Evolutionary conservation across 352 stramenopile genomes (phyloP), one percentile per base, ranked within the genome.

Genomic region (Globisporangium spiculum): DNA sequence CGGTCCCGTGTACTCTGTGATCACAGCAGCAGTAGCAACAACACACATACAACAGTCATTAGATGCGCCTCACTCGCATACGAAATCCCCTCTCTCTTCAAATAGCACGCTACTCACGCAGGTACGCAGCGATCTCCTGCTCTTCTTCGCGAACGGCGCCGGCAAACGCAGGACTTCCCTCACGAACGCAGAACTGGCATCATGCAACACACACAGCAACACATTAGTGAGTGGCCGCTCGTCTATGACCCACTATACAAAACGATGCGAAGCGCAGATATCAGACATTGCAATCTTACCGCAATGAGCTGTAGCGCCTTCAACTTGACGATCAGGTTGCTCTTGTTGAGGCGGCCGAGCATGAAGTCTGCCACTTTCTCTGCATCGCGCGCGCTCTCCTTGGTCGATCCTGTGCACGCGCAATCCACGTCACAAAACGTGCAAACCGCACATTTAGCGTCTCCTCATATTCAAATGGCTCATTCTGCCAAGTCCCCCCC

Each of bases 261-360:
- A 8, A 44, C 24, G 9, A 24, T 16, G 20, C 38, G 20, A 9
- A 16, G 24, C 30, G 18, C 20, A 30, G 16, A 63, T 12, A 62
- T 7, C 20, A 59, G 48, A 62, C 24, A n/a, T 54, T 30, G 27
- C 6, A 6, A n/a, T 57, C 78, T 24, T 62, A 96, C 88, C 75
- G 81, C 79, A 59, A 96, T 92, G 69, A 96, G 84, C 75, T 96
- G 88, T 60, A 96, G 66, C 60, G 84, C 86, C 78, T 96, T 96
- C 52, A 94, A 76, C 67, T 93, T 93, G 52, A 96, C 88, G 52
- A 86, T 92, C 63, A 93, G 67, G 68, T 96, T 96, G 73, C 76
- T 91, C 72, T 94, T 96, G 66, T 80, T 80, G 9, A 93, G 75
- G 32, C 88, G 75, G 8, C 79, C 78, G 18, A 96, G 67, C 76